Evolutionary conservation across 306 rosid species (phyloP), one percentile per base, ranked within the genome.

Genomic region (Cucurbita pepo): DNA sequence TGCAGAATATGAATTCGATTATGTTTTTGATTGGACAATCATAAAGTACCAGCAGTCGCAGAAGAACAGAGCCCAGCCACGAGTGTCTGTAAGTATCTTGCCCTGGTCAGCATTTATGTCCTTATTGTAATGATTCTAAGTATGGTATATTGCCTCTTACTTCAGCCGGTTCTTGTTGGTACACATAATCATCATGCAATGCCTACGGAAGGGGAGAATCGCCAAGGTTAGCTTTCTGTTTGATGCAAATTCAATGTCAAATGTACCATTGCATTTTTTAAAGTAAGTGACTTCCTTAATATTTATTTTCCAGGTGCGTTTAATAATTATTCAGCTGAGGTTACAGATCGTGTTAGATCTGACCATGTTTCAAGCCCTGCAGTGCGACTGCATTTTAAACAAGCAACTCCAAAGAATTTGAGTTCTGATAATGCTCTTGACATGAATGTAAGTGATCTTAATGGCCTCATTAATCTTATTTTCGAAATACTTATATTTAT

Each of bases 41-140:
- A 83, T 92, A 59, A 92, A 92, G 85, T 88, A 89, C 62, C 92
- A 92, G 85, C 96, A 92, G 74, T 81, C 97, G 6, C 97, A 89
- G 51, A 89, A 86, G 84, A 92, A 71, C 78, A 89, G 77, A 80
- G 60, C 83, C 64, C 89, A 86, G 80, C 74, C 83, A 57, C 88
- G 75, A 48, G 25, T 74, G 53, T 77, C 92, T 40, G 96, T 92
- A 82, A 83, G 96, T 77, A 13, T 83, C 62, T 72, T 71, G 11
- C 16, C 47, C 57, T 69, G 45, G 44, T 50, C 56, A 34, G 77
- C 79, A 75, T 73, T 51, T 69, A 12, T 71, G 40, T 61, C 45
- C 8, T 19, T 3, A 36, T 30, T 30, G 11, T 30, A 58, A 70
- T 30, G 16, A 21, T 59, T 83, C 74, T 85, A 59, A 74, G 10